phyloP scores from a whole-genome alignment of 352 stramenopile species.

The Phytophthora megakarya region DNA sequence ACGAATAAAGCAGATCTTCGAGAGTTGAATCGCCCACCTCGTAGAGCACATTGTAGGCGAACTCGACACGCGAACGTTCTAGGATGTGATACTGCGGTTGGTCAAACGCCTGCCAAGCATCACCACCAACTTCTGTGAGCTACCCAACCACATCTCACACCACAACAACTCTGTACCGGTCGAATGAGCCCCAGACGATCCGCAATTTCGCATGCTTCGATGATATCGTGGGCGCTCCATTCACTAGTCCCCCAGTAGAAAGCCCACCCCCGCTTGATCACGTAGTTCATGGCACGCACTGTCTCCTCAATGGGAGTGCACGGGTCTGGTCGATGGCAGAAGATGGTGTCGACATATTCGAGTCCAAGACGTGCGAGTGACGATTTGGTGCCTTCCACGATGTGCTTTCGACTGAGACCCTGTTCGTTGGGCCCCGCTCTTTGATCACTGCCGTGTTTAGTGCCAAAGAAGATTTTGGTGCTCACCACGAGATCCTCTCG shows the following conservation, averaged over 20 bases:
- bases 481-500: conserved; percentile 65
- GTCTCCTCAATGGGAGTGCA: conserved; percentile 60
- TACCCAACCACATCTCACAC: not conserved
- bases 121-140: not conserved
- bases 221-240: conserved; percentile 66
- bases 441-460: conserved; percentile 18
- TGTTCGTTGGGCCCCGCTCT: conserved; percentile 33
- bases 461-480: conserved; percentile 70
- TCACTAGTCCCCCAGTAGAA: conserved; percentile 77
- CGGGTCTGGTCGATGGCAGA: conserved; percentile 56
- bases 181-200: conserved; percentile 47
- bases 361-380: conserved; percentile 49
- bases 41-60: conserved; percentile 64
- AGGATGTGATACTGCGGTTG: conserved; percentile 78
- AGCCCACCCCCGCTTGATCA: conserved; percentile 58
- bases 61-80: conserved; percentile 65
- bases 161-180: conserved; percentile 21
- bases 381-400: conserved; percentile 45
- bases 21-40: conserved; percentile 19
- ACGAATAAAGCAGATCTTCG: not conserved
- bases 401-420: conserved; percentile 42
- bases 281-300: conserved; percentile 60
- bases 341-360: conserved; percentile 60
- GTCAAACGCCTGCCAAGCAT: conserved; percentile 48
- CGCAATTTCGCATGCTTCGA: conserved; percentile 57